Conservation (phyloP, 2,329 filamentous ascomycete species). For the Neoascochyta sp. region DNA sequence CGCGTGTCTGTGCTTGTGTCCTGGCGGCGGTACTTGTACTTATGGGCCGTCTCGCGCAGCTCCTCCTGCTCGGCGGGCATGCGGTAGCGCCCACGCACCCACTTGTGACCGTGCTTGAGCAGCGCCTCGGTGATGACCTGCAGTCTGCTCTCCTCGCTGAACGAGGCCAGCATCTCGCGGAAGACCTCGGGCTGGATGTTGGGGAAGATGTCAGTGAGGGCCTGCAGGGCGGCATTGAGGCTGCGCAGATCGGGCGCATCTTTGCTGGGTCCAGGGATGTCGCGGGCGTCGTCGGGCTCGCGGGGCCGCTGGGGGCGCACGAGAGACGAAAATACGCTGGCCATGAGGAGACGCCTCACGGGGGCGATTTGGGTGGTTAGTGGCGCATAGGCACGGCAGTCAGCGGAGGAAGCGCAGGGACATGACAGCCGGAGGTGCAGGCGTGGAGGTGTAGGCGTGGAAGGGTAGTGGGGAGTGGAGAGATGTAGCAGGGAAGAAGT, state of each 20-base stretch:
- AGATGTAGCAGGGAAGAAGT: too few species aligned
- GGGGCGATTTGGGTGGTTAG: too few species aligned
- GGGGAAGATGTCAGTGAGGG: conserved; percentile 69
- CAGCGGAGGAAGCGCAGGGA: too few species aligned
- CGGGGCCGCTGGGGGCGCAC: conserved; percentile 25
- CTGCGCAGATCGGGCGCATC: conserved; percentile 58
- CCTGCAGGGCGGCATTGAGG: conserved; percentile 66
- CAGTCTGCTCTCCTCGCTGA: conserved; percentile 71
- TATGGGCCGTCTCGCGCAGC: conserved; percentile 28
- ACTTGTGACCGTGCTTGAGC: conserved; percentile 66
- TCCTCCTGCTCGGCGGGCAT: conserved; percentile 36
- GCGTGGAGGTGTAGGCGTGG: too few species aligned
- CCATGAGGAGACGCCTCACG: too few species aligned
- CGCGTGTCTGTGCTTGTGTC: conserved; percentile 31
- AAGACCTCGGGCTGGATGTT: conserved; percentile 80
- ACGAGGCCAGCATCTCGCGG: conserved; percentile 71
- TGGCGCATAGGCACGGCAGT: too few species aligned
- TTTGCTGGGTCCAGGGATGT: conserved; percentile 7
- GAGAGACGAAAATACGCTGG: conserved; percentile 37
- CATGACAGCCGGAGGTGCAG: too few species aligned
- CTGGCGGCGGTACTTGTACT: conserved; percentile 34
- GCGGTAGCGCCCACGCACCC: conserved; percentile 63
- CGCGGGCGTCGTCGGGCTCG: conserved; percentile 13
- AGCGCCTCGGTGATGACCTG: conserved; percentile 74
- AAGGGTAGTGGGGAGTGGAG: too few species aligned